Evolutionary conservation across 2,329 filamentous ascomycete genomes (phyloP).

Genomic region (Ilyonectria robusta): DNA sequence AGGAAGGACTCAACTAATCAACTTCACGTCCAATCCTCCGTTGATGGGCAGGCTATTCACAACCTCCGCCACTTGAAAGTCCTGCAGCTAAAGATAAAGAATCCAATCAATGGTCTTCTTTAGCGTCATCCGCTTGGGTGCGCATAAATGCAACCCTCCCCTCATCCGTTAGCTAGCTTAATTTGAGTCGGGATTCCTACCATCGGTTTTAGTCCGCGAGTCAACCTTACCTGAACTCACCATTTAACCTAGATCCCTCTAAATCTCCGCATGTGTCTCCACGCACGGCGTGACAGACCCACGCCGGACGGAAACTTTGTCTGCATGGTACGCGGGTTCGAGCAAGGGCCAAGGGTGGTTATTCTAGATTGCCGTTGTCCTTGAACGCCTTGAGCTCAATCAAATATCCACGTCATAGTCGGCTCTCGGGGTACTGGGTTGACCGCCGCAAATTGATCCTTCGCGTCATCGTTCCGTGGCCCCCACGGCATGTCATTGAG

Average conservation of each 20-base stretch:
- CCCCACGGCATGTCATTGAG: slow-evolving; percentile 16
- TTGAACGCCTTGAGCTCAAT: slow-evolving; percentile 9
- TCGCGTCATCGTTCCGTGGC: slow-evolving; percentile 1
- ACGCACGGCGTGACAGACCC: neutral
- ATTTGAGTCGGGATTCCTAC: neutral
- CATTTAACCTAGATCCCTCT: neutral
- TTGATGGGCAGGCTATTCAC: neutral
- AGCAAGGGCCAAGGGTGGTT: slow-evolving; percentile 8
- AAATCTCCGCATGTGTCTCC: slow-evolving; percentile 9
- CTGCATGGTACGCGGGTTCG: neutral
- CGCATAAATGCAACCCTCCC: neutral
- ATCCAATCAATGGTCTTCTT: neutral
- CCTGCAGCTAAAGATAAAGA: slow-evolving; percentile 9
- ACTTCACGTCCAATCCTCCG: neutral
- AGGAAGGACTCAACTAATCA: neutral
- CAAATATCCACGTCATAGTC: slow-evolving; percentile 9
- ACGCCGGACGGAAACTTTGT: neutral
- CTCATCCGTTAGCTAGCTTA: neutral
- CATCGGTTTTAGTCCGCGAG: neutral
- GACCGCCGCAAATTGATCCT: neutral
- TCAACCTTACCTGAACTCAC: slow-evolving; percentile 8
- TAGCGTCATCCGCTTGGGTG: too few species aligned
- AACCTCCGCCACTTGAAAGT: neutral
- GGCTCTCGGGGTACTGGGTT: slow-evolving; percentile 1
- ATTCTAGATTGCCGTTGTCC: slow-evolving; percentile 15